phyloP scores from a whole-genome alignment of 2,329 filamentous ascomycete species.

The Aspergillus sp. region DNA sequence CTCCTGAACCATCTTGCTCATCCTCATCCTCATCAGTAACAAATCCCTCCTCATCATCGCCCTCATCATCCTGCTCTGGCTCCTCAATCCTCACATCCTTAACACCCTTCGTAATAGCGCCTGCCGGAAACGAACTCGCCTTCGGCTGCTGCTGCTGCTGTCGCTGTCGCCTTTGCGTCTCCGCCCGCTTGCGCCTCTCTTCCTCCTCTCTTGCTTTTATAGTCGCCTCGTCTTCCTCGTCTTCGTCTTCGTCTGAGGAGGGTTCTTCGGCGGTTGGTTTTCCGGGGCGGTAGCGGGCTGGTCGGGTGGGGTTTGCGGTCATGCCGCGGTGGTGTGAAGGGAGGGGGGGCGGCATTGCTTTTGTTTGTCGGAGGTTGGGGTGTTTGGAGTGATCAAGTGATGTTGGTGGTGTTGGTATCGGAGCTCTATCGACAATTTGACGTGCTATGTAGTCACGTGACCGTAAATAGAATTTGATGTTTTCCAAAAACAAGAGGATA shows the following conservation, averaged over 20 bases:
- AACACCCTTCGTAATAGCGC: constrained; percentile 26
- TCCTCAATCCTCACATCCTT: constrained; percentile 31
- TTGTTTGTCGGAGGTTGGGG: constrained; percentile 1
- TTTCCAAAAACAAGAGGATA: too few relatives aligned
- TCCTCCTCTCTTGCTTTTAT: constrained; percentile 47
- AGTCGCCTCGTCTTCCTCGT: constrained; percentile 52
- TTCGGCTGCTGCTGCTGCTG: constrained; percentile 44
- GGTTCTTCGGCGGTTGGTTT: constrained; percentile 55
- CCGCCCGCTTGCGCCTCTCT: constrained; percentile 29
- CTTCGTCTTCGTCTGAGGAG: constrained; percentile 45
- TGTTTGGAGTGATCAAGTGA: too few relatives aligned
- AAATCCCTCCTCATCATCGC: constrained; percentile 52
- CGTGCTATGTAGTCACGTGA: not conserved
- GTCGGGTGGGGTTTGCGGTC: constrained; percentile 81
- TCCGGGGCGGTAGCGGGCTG: constrained; percentile 76
- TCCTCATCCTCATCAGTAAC: constrained; percentile 50
- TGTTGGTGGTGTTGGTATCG: too few relatives aligned
- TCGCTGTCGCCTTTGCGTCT: constrained; percentile 36
- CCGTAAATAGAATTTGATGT: too few relatives aligned
- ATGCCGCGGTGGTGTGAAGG: constrained; percentile 55
- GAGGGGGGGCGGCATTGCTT: constrained; percentile 38
- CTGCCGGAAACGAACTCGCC: constrained; percentile 32
- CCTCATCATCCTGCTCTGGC: constrained; percentile 23
- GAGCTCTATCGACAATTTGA: not conserved
- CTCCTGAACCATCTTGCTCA: constrained; percentile 11